Percentiles rank a stretch among this genome's conserved stretches.
These are phyloP conservation scores for Ormosia emarginata DNA, from an alignment of 306 rosid species.

Conservation along the genomic window DNA sequence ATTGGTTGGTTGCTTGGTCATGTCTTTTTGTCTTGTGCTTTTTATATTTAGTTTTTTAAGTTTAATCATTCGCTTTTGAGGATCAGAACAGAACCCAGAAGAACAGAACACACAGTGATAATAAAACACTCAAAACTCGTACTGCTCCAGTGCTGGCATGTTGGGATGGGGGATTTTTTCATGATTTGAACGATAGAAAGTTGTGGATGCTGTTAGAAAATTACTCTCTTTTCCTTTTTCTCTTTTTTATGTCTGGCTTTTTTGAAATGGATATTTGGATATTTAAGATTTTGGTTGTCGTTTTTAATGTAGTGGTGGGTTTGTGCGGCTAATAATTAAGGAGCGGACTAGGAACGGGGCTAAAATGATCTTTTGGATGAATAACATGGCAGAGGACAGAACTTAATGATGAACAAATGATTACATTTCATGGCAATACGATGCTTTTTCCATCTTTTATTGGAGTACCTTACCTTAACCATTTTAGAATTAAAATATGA, in stretches of 20 bases:
- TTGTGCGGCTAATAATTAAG: conserved; percentile 22
- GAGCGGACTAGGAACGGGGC: conserved; percentile 8
- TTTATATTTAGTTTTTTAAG: not conserved
- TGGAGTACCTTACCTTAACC: not conserved
- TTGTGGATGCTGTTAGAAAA: conserved; percentile 12
- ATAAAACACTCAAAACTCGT: not conserved
- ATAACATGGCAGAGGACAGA: conserved; percentile 19
- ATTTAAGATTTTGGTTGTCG: not conserved
- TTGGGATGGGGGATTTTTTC: not conserved
- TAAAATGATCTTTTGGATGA: conserved; percentile 19
- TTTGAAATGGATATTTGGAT: not conserved
- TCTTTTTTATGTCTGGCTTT: not conserved
- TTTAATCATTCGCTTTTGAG: conserved; percentile 15
- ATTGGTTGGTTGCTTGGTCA: conserved; percentile 17
- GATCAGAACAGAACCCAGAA: not conserved
- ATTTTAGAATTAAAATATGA: not conserved
- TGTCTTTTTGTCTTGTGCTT: conserved; percentile 29
- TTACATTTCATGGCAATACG: conserved; percentile 23
- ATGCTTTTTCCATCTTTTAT: not conserved
- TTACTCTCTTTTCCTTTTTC: not conserved
- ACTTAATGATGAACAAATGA: conserved; percentile 36
- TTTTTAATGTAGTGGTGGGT: not conserved
- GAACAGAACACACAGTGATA: too few relatives aligned
- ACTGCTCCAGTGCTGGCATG: not conserved
- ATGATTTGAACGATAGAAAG: not conserved